Conservation (phyloP, 106 monocot species). For the Acorus calamus region DNA sequence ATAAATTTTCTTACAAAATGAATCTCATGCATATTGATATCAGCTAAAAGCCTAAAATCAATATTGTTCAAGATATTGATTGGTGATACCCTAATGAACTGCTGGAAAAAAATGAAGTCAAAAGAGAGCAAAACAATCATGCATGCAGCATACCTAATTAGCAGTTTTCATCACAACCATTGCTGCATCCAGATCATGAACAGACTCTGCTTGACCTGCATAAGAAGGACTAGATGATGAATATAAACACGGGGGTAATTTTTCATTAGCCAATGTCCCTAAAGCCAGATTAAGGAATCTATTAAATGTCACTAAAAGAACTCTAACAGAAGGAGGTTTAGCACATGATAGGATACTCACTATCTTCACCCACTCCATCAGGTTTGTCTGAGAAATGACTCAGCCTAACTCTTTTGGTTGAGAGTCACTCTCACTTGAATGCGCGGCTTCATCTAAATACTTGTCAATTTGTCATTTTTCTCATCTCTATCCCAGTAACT, state of each 20-base stretch:
- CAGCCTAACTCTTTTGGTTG: constrained; percentile 26
- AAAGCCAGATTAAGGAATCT: no score
- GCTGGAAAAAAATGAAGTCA: not conserved
- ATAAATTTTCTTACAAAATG: no score
- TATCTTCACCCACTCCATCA: constrained; percentile 3
- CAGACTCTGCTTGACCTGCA: constrained; percentile 22
- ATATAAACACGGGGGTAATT: constrained; percentile 18
- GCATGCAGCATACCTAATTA: constrained; percentile 42
- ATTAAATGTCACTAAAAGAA: no score
- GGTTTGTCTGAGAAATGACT: constrained; percentile 16
- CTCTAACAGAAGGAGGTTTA: no score
- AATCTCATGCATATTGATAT: no score
- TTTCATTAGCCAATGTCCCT: constrained; percentile 19
- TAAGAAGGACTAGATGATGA: constrained; percentile 10
- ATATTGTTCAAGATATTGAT: no score
- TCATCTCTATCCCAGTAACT: constrained; percentile 2
- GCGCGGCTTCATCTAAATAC: constrained; percentile 3
- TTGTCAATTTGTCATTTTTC: constrained; percentile 5
- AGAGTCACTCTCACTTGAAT: constrained; percentile 4
- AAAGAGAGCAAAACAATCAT: not conserved
- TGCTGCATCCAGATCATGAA: constrained; percentile 56
- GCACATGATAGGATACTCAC: not conserved
- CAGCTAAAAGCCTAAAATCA: no score
- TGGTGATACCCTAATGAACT: no score
- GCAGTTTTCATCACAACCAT: constrained; percentile 93